Evolutionary conservation across 2,329 filamentous ascomycete genomes (phyloP), one percentile per base, ranked within the genome.

Genomic region (Lomentospora prolificans): DNA sequence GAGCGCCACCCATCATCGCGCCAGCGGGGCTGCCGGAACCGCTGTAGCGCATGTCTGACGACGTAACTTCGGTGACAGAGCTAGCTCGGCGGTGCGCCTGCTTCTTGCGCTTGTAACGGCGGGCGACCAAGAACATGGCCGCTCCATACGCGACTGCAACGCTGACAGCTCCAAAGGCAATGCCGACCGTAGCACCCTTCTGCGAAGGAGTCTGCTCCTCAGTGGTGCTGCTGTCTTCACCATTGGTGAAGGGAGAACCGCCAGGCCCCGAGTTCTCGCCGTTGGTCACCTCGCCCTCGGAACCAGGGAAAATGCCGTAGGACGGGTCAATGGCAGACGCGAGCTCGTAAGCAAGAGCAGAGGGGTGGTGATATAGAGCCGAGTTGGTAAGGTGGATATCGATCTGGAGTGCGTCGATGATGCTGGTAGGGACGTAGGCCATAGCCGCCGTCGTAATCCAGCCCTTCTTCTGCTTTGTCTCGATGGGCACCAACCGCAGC

Each of bases 61-160:
- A 76, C 1, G 73, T 70, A 62, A 65, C 72, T 61, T 75, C 78
- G 51, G 77, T 78, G 59, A 92, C 73, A 50, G 89, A 95, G 77
- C 84, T 89, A 54, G 85, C 78, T 58, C 90, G 87, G 65, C 84
- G 81, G 72, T 95, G 89, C 53, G 82, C 75, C 67, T 87, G 81
- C 72, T 84, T 86, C 79, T 87, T 90, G 74, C 87, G 86, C 78
- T 91, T 89, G 79, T 96, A 96, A 58, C 91, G 82, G 59, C 90
- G 85, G 52, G 91, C 91, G 61, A 96, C 83, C 65, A 94, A 85
- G 75, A 96, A 92, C 91, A 96, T 96, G 68, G 89, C 90, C 10
- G 87, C 89, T 65, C 90, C 91, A 63, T 96, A 96, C n/a, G 90
- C 85, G 53, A 85, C 87, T 44, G 89, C 89, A 65, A 90, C 85